phyloP scores from a whole-genome alignment of 2,329 filamentous ascomycete species.

The Apiospora marii region DNA sequence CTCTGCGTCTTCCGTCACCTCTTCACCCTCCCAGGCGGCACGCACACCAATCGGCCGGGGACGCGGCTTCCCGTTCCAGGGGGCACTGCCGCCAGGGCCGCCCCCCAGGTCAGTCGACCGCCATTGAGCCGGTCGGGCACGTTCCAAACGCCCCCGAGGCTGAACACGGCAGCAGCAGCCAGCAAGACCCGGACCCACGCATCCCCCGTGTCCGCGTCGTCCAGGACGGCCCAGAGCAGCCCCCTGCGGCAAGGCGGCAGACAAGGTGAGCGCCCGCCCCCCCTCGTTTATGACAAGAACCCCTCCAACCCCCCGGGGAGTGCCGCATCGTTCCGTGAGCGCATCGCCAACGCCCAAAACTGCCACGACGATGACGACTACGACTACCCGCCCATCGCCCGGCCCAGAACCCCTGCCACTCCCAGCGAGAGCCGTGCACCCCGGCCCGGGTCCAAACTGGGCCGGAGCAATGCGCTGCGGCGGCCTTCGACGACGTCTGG shows the following conservation, averaged over 20 bases:
- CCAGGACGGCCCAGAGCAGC: background rate
- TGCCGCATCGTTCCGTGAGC: background rate
- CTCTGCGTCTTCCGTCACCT: background rate
- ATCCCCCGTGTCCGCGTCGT: background rate
- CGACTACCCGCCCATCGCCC: background rate
- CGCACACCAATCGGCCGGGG: background rate
- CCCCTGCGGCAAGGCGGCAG: background rate
- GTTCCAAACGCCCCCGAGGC: background rate
- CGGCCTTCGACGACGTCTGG: background rate
- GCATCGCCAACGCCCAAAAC: background rate
- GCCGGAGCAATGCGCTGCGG: slow-evolving; percentile 16
- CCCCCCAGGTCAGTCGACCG: background rate
- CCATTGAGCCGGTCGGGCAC: background rate
- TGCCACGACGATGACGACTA: background rate
- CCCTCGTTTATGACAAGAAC: background rate
- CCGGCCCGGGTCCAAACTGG: background rate
- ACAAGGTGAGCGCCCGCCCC: background rate
- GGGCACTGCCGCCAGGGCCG: no score
- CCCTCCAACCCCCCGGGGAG: background rate
- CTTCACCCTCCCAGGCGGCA: background rate
- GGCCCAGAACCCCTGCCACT: background rate
- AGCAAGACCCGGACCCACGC: no score
- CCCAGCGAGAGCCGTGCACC: background rate
- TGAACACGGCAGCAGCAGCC: background rate
- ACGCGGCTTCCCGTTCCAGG: background rate